These are phyloP conservation scores for Rhodamnia rubescens DNA, from an alignment of 345 rosid species.

Conservation along the genomic window DNA sequence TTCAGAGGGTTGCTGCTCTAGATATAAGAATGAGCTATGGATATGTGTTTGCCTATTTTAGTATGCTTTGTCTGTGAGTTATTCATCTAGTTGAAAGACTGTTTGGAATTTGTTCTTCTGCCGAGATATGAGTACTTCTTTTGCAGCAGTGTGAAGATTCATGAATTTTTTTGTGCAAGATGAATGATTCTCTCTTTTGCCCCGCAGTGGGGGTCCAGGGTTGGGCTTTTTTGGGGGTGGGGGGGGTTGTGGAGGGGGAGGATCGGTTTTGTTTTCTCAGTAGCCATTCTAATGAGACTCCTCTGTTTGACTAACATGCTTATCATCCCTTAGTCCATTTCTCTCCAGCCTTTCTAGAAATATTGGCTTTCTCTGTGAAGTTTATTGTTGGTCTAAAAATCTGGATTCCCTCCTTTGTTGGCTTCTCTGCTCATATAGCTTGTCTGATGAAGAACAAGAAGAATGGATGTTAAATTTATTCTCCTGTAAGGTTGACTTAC, in stretches of 20 bases:
- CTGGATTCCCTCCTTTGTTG: neutral
- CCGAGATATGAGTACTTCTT: neutral
- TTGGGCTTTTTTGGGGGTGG: too few species aligned
- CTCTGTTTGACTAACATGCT: neutral
- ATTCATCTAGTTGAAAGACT: neutral
- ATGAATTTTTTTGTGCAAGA: neutral
- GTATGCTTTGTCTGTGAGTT: neutral
- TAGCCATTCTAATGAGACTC: neutral
- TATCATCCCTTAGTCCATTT: neutral
- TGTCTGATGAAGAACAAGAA: neutral
- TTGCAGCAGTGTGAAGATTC: neutral
- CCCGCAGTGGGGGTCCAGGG: too few species aligned
- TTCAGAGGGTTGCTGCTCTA: neutral
- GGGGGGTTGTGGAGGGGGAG: too few species aligned
- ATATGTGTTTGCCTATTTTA: neutral
- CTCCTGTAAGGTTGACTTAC: neutral
- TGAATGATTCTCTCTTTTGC: neutral
- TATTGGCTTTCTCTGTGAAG: neutral
- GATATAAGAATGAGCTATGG: neutral
- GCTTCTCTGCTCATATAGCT: neutral
- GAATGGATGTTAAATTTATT: neutral
- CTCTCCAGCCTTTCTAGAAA: neutral
- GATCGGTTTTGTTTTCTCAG: neutral
- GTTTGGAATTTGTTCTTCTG: neutral
- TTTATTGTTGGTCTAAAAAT: neutral